Conservation (phyloP, 2,329 filamentous ascomycete species). For the Chalara sp. region DNA sequence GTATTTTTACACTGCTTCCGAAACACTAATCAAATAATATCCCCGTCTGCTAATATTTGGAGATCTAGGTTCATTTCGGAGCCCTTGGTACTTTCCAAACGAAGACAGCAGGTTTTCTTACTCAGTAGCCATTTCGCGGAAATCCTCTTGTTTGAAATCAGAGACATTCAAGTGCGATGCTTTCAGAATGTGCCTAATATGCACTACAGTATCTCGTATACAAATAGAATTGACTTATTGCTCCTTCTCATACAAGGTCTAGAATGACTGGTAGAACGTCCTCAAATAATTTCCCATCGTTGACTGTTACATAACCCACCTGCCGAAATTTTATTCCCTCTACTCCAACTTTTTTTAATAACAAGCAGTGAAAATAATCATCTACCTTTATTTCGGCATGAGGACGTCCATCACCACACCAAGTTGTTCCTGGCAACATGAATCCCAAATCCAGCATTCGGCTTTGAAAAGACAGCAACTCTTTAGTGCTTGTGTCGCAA, state of each 20-base stretch:
- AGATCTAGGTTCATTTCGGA: too few relatives aligned
- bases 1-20: too few relatives aligned
- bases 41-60: too few relatives aligned
- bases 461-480: constrained; percentile 7
- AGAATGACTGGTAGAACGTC: constrained; percentile 3
- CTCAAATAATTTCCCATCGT: constrained; percentile 2
- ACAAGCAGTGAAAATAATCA: constrained; percentile 3
- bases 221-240: not conserved
- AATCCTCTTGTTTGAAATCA: too few relatives aligned
- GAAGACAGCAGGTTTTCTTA: too few relatives aligned
- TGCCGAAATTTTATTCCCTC: constrained; percentile 6
- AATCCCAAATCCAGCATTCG: not conserved
- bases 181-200: too few relatives aligned
- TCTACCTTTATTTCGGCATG: constrained; percentile 3
- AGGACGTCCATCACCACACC: constrained; percentile 7
- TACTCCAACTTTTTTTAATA: constrained; percentile 8
- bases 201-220: too few relatives aligned
- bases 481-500: constrained; percentile 2
- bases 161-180: too few relatives aligned
- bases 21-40: too few relatives aligned
- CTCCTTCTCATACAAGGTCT: constrained; percentile 6
- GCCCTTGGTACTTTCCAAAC: too few relatives aligned
- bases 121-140: too few relatives aligned
- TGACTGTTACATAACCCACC: constrained; percentile 4
- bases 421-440: constrained; percentile 6